Evolutionary conservation across 2,329 filamentous ascomycete species (phyloP).

Genomic region (Sclerotiophoma versabilis): DNA sequence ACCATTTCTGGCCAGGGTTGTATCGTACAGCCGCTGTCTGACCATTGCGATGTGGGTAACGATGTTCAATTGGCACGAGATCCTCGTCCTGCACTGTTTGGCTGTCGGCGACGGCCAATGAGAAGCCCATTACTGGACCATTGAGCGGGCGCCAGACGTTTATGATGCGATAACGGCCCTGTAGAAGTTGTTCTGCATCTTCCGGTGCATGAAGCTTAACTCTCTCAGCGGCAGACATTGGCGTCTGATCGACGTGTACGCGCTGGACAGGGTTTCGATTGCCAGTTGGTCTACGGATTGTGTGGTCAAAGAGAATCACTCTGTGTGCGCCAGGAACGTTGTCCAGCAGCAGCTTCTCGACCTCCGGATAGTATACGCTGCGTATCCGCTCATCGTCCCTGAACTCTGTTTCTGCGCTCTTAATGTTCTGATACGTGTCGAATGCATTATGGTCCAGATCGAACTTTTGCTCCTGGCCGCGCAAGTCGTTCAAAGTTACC

Average conservation of each 20-base stretch:
- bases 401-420: conserved; percentile 67
- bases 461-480: conserved; percentile 71
- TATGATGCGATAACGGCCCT: conserved; percentile 78
- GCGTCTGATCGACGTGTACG: conserved; percentile 86
- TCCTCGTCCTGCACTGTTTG: conserved; percentile 65
- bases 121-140: conserved; percentile 62
- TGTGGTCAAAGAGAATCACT: conserved; percentile 86
- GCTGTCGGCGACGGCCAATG: conserved; percentile 65
- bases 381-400: conserved; percentile 72
- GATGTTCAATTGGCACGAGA: conserved; percentile 74
- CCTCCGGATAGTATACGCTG: conserved; percentile 81
- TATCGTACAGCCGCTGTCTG: conserved; percentile 75
- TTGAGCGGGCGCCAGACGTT: conserved; percentile 81
- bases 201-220: conserved; percentile 71
- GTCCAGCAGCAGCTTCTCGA: conserved; percentile 73
- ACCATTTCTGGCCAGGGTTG: conserved; percentile 72
- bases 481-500: conserved; percentile 74
- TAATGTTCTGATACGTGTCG: conserved; percentile 65
- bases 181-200: conserved; percentile 71
- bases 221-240: conserved; percentile 68
- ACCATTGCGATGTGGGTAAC: conserved; percentile 74
- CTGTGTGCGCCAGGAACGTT: conserved; percentile 70
- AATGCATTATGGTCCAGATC: conserved; percentile 79
- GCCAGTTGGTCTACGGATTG: conserved; percentile 74
- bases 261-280: conserved; percentile 72